Base-by-base conservation (phyloP, 768 basidiomycete species). In the Xerocomellus chrysenteron region DNA sequence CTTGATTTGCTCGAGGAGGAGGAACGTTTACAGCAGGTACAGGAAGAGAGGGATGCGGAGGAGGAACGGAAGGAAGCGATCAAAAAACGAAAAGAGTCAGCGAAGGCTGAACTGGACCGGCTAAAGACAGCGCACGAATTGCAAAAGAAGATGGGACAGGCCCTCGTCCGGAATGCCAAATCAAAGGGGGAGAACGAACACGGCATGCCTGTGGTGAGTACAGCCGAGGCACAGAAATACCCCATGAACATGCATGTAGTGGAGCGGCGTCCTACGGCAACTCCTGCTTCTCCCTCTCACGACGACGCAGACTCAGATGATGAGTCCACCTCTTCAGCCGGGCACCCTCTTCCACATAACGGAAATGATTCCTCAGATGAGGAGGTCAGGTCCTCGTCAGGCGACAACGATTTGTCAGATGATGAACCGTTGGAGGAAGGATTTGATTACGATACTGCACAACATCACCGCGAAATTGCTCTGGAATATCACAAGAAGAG, bases 71-170 rank as follows among this genome's bases (percentile, higher is more conserved):
- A 76, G 61, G 81, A 82, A 40, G 73, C 77, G n/a, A 64, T 82
- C 19, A 80, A 75, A 60, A 80, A 77, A 63, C 76, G 80, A 26
- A 82, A 76, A 62, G 76, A 81, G 57, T 81, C 78, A 5, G 78
- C 77, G 16, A 74, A 71, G 58, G 47, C 69, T 65, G 76, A 80
- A 54, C 65, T 77, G 54, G 74, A 77, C 39, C 71, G 58, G 41
- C 50, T 78, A 28, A 77, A 72, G 54, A 66, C 70, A 19, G 66
- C 74, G 19, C 73, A 69, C 40, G 77, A 86, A 55, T 72, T 90
- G 67, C 88, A 90, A 68, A 87, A 83, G 76, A 88, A 83, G 73
- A 89, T 92, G 87, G 90, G 88, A 3, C 83, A 79, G 61, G 83
- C 87, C 0, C 75, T 92, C 39, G 55, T 91, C 40, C 69, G 70